Conservation (phyloP, 495 filamentous ascomycete genomes). For the Aspergillus nanangensis region DNA sequence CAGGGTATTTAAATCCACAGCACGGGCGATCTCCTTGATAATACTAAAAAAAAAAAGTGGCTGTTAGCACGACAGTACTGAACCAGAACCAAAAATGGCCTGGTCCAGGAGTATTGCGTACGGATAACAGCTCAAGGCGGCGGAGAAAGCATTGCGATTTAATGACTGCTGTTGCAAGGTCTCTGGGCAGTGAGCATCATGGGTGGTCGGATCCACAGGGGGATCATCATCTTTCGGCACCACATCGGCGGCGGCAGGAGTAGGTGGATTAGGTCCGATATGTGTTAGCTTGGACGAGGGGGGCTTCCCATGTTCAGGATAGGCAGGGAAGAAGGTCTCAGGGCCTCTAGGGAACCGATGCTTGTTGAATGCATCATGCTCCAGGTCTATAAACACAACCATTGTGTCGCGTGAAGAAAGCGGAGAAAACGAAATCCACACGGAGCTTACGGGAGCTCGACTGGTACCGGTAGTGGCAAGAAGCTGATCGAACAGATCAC, state of each 20-base stretch:
- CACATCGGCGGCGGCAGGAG: neutral
- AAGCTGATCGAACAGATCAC: too few relatives aligned
- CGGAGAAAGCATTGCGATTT: constrained; percentile 68
- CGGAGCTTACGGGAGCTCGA: neutral
- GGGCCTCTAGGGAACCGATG: constrained; percentile 14
- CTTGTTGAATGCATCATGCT: constrained; percentile 28
- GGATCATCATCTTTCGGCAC: constrained; percentile 9
- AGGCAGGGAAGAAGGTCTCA: constrained; percentile 13
- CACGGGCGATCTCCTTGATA: constrained; percentile 64
- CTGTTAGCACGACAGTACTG: constrained; percentile 16
- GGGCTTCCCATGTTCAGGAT: constrained; percentile 17
- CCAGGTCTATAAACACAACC: constrained; percentile 46
- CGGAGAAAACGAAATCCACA: neutral
- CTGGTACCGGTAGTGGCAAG: neutral
- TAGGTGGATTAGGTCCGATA: constrained; percentile 5
- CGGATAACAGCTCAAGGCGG: constrained; percentile 87
- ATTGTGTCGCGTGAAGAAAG: constrained; percentile 15
- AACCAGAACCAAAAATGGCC: constrained; percentile 11
- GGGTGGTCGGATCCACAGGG: constrained; percentile 6
- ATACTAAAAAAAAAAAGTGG: constrained; percentile 60
- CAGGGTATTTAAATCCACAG: constrained; percentile 80
- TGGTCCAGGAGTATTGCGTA: constrained; percentile 42
- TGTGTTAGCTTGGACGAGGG: constrained; percentile 21
- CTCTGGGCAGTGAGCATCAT: constrained; percentile 2
- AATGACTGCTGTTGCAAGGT: constrained; percentile 44